phyloP scores from a whole-genome alignment of 2,329 filamentous ascomycete species.

The Paraphoma chrysanthemicola region DNA sequence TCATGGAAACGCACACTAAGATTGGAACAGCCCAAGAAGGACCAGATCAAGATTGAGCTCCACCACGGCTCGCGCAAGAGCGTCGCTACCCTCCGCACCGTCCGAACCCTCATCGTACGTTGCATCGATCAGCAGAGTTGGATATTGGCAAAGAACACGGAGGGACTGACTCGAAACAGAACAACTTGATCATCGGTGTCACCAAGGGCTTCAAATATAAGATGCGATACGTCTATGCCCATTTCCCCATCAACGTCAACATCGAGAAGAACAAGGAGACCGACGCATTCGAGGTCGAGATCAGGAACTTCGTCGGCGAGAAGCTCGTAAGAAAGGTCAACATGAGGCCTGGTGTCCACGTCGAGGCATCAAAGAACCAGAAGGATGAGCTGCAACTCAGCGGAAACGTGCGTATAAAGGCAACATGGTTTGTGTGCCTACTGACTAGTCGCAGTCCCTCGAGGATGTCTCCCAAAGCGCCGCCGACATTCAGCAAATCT shows the following conservation, averaged over 20 bases:
- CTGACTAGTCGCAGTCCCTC: constrained; percentile 63
- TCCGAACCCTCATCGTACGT: constrained; percentile 84
- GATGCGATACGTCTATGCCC: constrained; percentile 99
- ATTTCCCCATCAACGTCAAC: constrained; percentile 99
- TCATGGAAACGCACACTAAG: constrained; percentile 20
- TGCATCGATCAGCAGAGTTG: constrained; percentile 1
- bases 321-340: constrained; percentile 94
- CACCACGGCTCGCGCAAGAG: constrained; percentile 99
- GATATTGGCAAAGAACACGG: constrained; percentile 1
- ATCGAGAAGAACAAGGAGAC: constrained; percentile 95
- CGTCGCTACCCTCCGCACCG: constrained; percentile 96
- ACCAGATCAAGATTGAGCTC: constrained; percentile 93
- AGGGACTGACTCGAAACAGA: constrained; percentile 48
- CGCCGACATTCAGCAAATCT: constrained; percentile 99
- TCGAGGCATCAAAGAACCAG: constrained; percentile 86
- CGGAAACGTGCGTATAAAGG: constrained; percentile 68
- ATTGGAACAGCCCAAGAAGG: constrained; percentile 68
- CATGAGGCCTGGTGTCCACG: constrained; percentile 89
- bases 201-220: constrained; percentile 99
- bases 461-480: constrained; percentile 98
- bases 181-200: constrained; percentile 98
- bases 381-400: constrained; percentile 96
- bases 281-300: constrained; percentile 89
- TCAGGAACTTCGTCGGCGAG: constrained; percentile 82
- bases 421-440: constrained; percentile 16